Base-by-base conservation (phyloP, 2,329 filamentous ascomycete species). In the Chaetomium olivaceum region DNA sequence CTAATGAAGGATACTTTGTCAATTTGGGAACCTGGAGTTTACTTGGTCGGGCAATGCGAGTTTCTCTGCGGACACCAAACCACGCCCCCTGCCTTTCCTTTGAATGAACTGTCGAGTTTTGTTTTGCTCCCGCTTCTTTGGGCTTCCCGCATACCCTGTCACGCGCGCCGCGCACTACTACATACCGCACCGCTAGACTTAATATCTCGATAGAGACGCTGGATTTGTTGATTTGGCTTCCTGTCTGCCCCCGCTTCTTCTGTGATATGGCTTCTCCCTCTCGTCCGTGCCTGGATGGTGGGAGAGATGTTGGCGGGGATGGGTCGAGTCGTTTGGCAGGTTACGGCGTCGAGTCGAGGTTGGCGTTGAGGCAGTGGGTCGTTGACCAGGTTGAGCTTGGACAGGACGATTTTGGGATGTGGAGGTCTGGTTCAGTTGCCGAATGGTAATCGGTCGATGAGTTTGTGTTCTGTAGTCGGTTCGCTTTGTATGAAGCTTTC, bases 101-200 rank as follows among this genome's bases (percentile, higher is more conserved):
- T 62, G 43, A 65, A 66, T 54, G 57, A 66, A 62, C 60, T 66
- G 66, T 70, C 65, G 39, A 43, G 39, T 43, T 43, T 63, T 58
- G 63, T 61, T 65, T 67, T 68, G 64, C 65, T 67, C 66, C 64
- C 50, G 51, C 52, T 64, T 39, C 9, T 43, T 19, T 65, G 46
- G 39, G 63, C 43, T 51, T 57, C 55, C 62, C 57, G 64, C 66
- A 71, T 66, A 68, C 48, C 52, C 39, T 64, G 65, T n/a, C 39
- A 33, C 51, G 27, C 50, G 58, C 61, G 12, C 11, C 65, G 51
- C 61, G 50, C 60, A 64, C 9, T 65, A 68, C 73, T 77, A 74
- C 75, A 76, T 78, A 79, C 74, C 75, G 77, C 75, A 77, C 74
- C 73, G 71, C 73, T 80, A 80, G 79, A 80, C 77, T 79, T 80